Conservation (phyloP, 495 filamentous ascomycete species). For the Talaromyces ruber region DNA sequence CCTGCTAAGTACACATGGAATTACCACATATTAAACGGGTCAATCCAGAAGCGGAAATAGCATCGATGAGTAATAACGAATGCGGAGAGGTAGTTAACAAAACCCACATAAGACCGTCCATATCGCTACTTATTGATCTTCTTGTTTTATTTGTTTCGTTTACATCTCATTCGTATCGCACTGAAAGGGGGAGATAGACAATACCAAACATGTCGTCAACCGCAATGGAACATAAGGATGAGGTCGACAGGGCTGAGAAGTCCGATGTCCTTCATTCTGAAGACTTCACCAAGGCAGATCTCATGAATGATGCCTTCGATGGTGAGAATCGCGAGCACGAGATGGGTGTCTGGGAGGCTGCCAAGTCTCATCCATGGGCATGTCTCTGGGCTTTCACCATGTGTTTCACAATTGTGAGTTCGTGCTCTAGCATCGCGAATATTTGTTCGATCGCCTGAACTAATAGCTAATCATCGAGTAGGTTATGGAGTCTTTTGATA, state of each 20-base stretch:
- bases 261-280: not conserved
- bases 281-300: not conserved
- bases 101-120: not conserved
- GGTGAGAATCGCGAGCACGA: constrained; percentile 23
- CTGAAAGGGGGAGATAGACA: no score
- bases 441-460: not conserved
- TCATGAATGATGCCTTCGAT: constrained; percentile 26
- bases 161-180: not conserved
- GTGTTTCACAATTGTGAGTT: constrained; percentile 35
- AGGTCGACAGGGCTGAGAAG: not conserved
- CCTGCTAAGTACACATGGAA: not conserved
- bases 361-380: constrained; percentile 36
- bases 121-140: not conserved
- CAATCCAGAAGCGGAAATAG: no score
- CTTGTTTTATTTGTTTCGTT: not conserved
- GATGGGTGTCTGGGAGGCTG: constrained; percentile 20
- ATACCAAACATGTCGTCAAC: not conserved
- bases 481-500: constrained; percentile 36
- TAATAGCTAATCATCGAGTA: constrained; percentile 12
- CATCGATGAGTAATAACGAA: not conserved
- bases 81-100: not conserved
- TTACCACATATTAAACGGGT: no score
- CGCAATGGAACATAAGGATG: not conserved
- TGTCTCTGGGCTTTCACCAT: constrained; percentile 36
- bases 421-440: not conserved